Evolutionary conservation across 768 basidiomycete species (phyloP).

Genomic region (Psilocybe cyanescens): DNA sequence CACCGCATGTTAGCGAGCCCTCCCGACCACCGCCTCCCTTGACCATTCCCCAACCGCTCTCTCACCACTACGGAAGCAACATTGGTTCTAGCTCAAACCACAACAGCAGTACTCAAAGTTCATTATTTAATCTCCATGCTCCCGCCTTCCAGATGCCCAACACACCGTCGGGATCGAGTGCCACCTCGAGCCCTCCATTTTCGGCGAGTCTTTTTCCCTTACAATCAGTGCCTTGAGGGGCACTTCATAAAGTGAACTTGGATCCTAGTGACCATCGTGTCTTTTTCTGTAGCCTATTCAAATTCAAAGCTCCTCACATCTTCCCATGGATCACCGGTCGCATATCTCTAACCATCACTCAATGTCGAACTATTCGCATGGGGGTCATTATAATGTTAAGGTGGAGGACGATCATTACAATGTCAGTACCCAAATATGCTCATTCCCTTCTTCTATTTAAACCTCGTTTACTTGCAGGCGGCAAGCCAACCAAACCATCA

Average conservation of each 20-base stretch:
- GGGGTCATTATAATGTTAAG: slow-evolving; percentile 60
- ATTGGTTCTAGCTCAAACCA: slow-evolving; percentile 43
- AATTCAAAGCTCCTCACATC: slow-evolving; percentile 62
- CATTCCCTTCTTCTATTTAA: background rate
- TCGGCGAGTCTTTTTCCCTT: slow-evolving; percentile 77
- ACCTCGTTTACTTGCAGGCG: slow-evolving; percentile 1
- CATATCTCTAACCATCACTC: slow-evolving; percentile 41
- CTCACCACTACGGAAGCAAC: slow-evolving; percentile 51
- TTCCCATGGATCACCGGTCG: slow-evolving; percentile 53
- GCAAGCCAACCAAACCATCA: slow-evolving; percentile 19
- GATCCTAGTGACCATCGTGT: slow-evolving; percentile 61
- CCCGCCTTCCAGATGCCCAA: slow-evolving; percentile 69
- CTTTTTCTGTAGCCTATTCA: slow-evolving; percentile 63
- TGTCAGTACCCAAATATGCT: slow-evolving; percentile 37
- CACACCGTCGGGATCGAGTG: slow-evolving; percentile 73
- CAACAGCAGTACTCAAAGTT: slow-evolving; percentile 33
- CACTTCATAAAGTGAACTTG: slow-evolving; percentile 38
- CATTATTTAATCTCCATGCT: slow-evolving; percentile 56
- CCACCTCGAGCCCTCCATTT: slow-evolving; percentile 80
- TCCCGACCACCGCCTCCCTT: slow-evolving; percentile 57
- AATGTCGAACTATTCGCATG: slow-evolving; percentile 44
- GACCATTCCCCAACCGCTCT: slow-evolving; percentile 61
- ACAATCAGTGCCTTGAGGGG: slow-evolving; percentile 29
- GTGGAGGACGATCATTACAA: slow-evolving; percentile 69
- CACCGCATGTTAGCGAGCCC: slow-evolving; percentile 42